Evolutionary conservation across 2,329 filamentous ascomycete genomes (phyloP), one percentile per base, ranked within the genome.

Genomic region (Talaromyces verruculosus): DNA sequence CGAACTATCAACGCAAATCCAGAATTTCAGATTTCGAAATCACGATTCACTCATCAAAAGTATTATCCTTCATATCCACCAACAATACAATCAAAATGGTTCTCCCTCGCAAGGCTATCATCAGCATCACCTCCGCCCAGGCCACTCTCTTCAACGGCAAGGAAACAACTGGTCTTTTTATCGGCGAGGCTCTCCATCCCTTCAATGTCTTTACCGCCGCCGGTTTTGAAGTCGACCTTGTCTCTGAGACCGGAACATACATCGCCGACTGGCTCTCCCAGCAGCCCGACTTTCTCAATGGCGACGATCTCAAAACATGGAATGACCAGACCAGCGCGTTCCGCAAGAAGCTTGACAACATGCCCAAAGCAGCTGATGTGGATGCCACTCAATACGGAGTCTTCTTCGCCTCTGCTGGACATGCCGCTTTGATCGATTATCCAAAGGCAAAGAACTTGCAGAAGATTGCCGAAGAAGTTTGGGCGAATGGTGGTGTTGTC

Each of bases 331-430:
- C 65, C 3, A 72, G 73, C 62, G 75, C 75, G 35, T 78, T 78
- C 67, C 67, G 74, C 10, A 69, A 67, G 25, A 76, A 78, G 66
- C 67, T 79, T 2, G 76, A 78, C 67, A 63, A 69, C 8, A 60
- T 74, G n/a, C 53, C 71, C 17, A 77, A 73, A 59, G 68, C 75
- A 1, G 62, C 61, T 3, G 71, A 76, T 60, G 60, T 78, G 25
- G 68, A 73, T 28, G 63, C 67, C n/a, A 61, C 67, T 17, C 28
- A 72, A 65, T 75, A 76, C 64, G 79, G 79, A 28, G 59, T 80
- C 1, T 80, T 80, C 73, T 80, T 77, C 67, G 78, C 78, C 2
- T 76, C 74, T 0, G 79, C 78, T 0, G 79, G 78, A 5, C 79
- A 80, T 65, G 79, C 78, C 0, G 72, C 76, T 2, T 65, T 80